These are phyloP conservation scores for Magnusiomyces suaveolens DNA, from an alignment of 1,139 yeast genomes.

Conservation along the genomic window DNA sequence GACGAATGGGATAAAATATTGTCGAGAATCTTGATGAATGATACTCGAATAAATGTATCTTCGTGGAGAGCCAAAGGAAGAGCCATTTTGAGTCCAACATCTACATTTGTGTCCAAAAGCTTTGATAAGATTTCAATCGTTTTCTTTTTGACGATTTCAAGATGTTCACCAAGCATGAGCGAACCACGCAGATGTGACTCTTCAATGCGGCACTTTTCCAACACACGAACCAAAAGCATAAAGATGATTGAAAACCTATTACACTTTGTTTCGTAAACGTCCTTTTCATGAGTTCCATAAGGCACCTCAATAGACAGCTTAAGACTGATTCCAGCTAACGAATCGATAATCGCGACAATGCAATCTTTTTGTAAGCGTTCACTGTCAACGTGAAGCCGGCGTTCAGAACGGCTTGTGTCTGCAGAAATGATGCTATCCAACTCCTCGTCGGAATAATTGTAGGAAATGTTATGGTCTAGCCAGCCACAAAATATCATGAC, in stretches of 20 bases:
- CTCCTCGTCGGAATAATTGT: slow-evolving; percentile 7
- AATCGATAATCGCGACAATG: slow-evolving; percentile 22
- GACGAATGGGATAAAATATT: slow-evolving; percentile 47
- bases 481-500: slow-evolving; percentile 55
- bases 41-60: slow-evolving; percentile 53
- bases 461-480: slow-evolving; percentile 37
- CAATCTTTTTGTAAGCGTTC: slow-evolving; percentile 22
- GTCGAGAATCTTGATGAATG: slow-evolving; percentile 69
- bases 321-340: slow-evolving; percentile 20
- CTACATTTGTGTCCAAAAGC: slow-evolving; percentile 60
- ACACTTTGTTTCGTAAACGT: slow-evolving; percentile 48
- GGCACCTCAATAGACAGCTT: slow-evolving; percentile 30
- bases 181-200: slow-evolving; percentile 16
- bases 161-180: slow-evolving; percentile 34
- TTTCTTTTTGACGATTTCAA: slow-evolving; percentile 49
- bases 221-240: slow-evolving; percentile 56
- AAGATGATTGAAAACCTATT: slow-evolving; percentile 65
- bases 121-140: slow-evolving; percentile 62
- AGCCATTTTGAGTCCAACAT: slow-evolving; percentile 68
- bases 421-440: slow-evolving; percentile 10
- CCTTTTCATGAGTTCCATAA: slow-evolving; percentile 37
- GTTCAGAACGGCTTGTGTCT: slow-evolving; percentile 1
- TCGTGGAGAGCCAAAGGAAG: slow-evolving; percentile 71
- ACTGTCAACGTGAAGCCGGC: slow-evolving; percentile 17
- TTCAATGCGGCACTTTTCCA: slow-evolving; percentile 45